A percentile compares a stretch with the other conserved stretches of the same genome.
Evolutionary conservation across 2,329 filamentous ascomycete species (phyloP).

Genomic region (Cercospora janseana): DNA sequence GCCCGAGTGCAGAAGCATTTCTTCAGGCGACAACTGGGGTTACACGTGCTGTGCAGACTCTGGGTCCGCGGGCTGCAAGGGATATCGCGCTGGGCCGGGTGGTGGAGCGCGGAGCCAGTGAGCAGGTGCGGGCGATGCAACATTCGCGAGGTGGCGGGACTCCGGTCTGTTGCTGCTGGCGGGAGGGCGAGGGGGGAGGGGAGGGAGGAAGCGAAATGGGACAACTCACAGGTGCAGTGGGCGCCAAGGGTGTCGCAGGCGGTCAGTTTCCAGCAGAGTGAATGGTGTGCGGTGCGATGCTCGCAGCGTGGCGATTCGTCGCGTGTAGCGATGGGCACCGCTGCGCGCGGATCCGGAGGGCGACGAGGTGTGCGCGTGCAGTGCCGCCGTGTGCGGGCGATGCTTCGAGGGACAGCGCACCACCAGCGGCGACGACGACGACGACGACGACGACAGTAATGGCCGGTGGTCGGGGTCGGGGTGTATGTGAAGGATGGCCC

Average conservation of each 20-base stretch:
- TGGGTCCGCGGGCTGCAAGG: conserved; percentile 18
- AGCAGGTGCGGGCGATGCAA: conserved; percentile 21
- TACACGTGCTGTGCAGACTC: conserved; percentile 22
- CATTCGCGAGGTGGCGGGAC: too few relatives aligned
- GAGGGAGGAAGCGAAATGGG: conserved; percentile 12
- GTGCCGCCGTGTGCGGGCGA: not conserved
- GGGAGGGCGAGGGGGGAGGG: conserved; percentile 17
- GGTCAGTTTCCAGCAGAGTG: conserved; percentile 27
- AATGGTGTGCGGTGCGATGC: conserved; percentile 11
- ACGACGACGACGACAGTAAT: too few relatives aligned
- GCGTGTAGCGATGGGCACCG: conserved; percentile 21
- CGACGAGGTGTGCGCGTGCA: not conserved
- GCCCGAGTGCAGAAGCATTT: conserved; percentile 13
- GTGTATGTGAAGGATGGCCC: too few relatives aligned
- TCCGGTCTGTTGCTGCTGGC: too few relatives aligned
- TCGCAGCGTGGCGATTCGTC: conserved; percentile 24
- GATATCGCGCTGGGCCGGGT: conserved; percentile 13
- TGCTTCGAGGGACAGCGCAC: too few relatives aligned
- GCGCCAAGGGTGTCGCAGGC: conserved; percentile 16
- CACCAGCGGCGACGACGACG: too few relatives aligned
- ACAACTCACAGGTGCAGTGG: conserved; percentile 17
- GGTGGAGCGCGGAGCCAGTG: conserved; percentile 10
- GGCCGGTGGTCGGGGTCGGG: not conserved
- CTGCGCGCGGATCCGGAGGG: conserved; percentile 24
- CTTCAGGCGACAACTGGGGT: conserved; percentile 16